Conservation (phyloP, 108 stramenopile species). For the Parmales sp. region DNA sequence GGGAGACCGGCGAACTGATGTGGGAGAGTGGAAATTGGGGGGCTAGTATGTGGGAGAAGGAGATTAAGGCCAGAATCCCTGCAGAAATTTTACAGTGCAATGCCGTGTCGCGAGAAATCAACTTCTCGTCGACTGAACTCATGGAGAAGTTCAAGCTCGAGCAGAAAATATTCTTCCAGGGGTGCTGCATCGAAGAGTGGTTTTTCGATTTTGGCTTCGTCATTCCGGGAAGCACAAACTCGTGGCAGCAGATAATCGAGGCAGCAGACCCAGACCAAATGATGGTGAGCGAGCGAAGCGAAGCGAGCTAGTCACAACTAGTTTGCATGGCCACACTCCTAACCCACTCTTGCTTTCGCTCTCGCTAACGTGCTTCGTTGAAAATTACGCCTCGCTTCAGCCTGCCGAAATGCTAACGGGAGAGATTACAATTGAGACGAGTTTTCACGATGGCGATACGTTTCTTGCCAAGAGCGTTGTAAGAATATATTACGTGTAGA, state of each 20-base stretch:
- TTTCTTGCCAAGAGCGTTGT: constrained; percentile 42
- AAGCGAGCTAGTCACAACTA: no score
- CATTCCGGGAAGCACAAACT: constrained; percentile 47
- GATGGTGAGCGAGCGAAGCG: no score
- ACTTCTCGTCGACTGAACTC: constrained; percentile 27
- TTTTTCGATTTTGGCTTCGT: constrained; percentile 53
- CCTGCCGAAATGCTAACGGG: constrained; percentile 24
- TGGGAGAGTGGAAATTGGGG: constrained; percentile 42
- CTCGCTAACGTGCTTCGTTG: no score
- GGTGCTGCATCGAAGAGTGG: constrained; percentile 37
- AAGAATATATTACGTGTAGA: constrained; percentile 43
- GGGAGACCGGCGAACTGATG: constrained; percentile 32
- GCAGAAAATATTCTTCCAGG: constrained; percentile 31
- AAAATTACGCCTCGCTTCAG: no score
- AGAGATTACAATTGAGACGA: constrained; percentile 42
- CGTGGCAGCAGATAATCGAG: constrained; percentile 52
- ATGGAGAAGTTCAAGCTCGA: constrained; percentile 39
- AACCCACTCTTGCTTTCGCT: no score
- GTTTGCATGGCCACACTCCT: no score
- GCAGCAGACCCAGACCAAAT: constrained; percentile 29
- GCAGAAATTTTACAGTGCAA: constrained; percentile 30
- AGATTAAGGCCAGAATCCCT: constrained; percentile 23
- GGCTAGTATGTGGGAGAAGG: constrained; percentile 15
- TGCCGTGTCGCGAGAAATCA: constrained; percentile 45
- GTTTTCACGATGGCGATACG: constrained; percentile 38